Base-by-base conservation (phyloP, 1,139 yeast genomes). In the Citeromyces hawaiiensis region DNA sequence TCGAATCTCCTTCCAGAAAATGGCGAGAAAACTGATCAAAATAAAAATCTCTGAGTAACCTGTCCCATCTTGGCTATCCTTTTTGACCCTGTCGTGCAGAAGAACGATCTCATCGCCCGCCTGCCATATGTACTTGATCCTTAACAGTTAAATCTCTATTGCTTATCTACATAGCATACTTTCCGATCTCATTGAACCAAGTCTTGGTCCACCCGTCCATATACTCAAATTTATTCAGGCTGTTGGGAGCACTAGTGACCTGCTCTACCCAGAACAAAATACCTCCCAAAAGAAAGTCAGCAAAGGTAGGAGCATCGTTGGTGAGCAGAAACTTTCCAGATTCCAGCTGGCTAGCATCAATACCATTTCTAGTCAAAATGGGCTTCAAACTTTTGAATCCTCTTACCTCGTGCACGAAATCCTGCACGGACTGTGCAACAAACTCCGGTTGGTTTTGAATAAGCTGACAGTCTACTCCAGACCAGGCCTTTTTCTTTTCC, bases 391-490 rank as follows among this genome's bases (percentile, higher is more conserved):
- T 10, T 10, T 30, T 30, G 17, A 30, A 30, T 6, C 34, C 34
- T 13, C 17, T 13, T 6, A 30, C 17, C 34, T 30, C 34, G 10
- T 30, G 17, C 11, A 14, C 17, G 8, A 30, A 30, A n/a, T 30
- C 34, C 17, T 30, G 7, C 15, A 30, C 16, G 34, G 17, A 14
- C 17, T 30, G 34, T 3, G 34, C 15, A 6, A 30, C 34, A 13
- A 30, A 30, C 15, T 30, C 34, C 4, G 34, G 34, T 14, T 16
- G 15, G 10, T 30, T 30, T 9, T 30, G 34, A 5, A 30, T 30
- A 5, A 30, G 16, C 27, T 27, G 27, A 25, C 40, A 34, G 21
- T 38, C 40, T 13, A 38, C 40, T 4, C 40, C 40, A 15, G 23
- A 25, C 7, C 37, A 18, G 7, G 19, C 40, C n/a, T 32, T 33